Evolutionary conservation across 345 rosid genomes (phyloP), one percentile per base, ranked within the genome.

Genomic region (Zanthoxylum bungeanum): DNA sequence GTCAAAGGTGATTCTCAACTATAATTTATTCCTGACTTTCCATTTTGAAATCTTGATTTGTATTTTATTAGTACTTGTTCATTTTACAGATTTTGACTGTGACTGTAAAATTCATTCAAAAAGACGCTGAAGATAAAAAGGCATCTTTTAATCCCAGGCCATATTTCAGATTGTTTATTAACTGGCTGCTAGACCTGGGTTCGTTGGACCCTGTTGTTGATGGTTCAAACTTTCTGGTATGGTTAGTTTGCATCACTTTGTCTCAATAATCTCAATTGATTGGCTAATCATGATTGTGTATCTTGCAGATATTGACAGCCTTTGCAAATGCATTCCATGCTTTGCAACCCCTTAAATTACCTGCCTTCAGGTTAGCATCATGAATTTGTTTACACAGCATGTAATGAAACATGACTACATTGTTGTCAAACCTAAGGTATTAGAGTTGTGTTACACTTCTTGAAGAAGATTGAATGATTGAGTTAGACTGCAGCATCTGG

Each of bases 291-390:
- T 73, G 5, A 16, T 55, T 73, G 58, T 42, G 52, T 47, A 17
- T 72, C 51, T 51, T 78, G 68, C 96, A 92, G 99, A 87, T 95
- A 76, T 85, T 92, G 81, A 82, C 84, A 59, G 84, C 96, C 34
- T 92, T 95, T 82, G 96, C 98, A 55, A 85, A 80, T 76, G 87
- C 98, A 70, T 95, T 95, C 76, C 99, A 95, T 76, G 82, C 78
- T 52, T 76, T 93, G 80, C 98, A 95, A 78, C 99, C 99, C n/a
- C 90, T 91, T 31, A 91, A 89, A 83, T 84, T 91, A 77, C 98
- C 98, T 74, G 85, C 91, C 21, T 95, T 95, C 89, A 92, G 99
- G 99, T 95, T 37, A 73, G 85, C 67, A 60, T 74, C 55, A 40
- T 57, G 64, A 62, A 34, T 76, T 57, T 34, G 51, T 64, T 46